Evolutionary conservation across 208 protist species (phyloP).

Genomic region (Borovskyia barvae): DNA sequence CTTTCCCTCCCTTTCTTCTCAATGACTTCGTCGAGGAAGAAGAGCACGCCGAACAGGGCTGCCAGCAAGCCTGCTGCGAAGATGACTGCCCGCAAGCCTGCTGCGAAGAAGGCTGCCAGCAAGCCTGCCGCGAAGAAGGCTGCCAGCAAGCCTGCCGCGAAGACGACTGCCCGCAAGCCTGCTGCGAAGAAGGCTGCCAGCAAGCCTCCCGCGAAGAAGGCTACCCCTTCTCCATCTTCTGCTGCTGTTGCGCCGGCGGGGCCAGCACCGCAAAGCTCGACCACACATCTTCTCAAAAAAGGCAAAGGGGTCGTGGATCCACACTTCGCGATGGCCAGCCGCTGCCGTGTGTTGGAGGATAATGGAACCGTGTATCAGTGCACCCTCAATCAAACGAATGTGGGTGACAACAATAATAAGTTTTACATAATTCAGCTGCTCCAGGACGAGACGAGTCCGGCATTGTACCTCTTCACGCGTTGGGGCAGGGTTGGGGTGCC

Average conservation of each 20-base stretch:
- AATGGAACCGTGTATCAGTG: constrained; percentile 59
- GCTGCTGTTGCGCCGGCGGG: constrained; percentile 13
- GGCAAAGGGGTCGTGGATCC: constrained; percentile 72
- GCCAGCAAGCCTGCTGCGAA: constrained; percentile 13
- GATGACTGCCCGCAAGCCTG: neutral
- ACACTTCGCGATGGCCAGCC: constrained; percentile 41
- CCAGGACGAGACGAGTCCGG: constrained; percentile 35
- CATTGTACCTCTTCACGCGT: constrained; percentile 67
- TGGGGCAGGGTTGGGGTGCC: constrained; percentile 78
- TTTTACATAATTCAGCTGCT: constrained; percentile 88
- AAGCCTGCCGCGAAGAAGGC: constrained; percentile 15
- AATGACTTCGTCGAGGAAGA: constrained; percentile 4
- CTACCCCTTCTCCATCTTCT: constrained; percentile 5
- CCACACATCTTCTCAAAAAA: constrained; percentile 48
- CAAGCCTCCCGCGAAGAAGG: constrained; percentile 4
- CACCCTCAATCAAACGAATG: constrained; percentile 85
- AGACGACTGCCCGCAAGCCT: neutral
- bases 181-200: neutral
- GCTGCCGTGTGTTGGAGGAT: constrained; percentile 58
- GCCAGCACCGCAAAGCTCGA: constrained; percentile 9
- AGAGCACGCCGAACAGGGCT: constrained; percentile 21
- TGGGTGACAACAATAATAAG: constrained; percentile 81
- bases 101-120: constrained; percentile 4
- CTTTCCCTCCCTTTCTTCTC: neutral
- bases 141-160: constrained; percentile 1